Evolutionary conservation across 2,329 filamentous ascomycete genomes (phyloP), one percentile per base, ranked within the genome.

Genomic region (Apiospora phragmitis): DNA sequence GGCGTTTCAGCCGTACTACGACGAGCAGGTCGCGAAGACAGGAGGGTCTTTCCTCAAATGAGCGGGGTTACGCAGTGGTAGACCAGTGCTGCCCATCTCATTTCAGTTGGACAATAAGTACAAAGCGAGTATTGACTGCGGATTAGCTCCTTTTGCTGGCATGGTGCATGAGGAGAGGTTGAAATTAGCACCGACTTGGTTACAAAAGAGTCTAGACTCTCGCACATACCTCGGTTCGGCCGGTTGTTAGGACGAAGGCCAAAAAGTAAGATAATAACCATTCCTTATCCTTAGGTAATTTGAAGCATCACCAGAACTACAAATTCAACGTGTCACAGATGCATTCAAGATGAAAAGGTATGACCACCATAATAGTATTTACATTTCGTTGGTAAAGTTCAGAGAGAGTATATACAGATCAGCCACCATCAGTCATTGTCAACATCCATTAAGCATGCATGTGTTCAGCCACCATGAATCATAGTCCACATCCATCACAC

Each of bases 1-100:
- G 26, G 76, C 75, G 47, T 79, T 69, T 26, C 67, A 71, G 35
- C 70, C 70, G 14, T 71, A 71, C 24, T 71, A 71, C 14, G 70
- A 71, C 14, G 70, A 71, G 47, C 70, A 71, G 65, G 16, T 71
- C 8, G 70, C 70, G 7, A 69, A 70, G 49, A 70, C 65, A 2
- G 65, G 68, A 49, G 70, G 55, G 8, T 14, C 29, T 14, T 62
- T 62, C 18, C 18, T 59, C 9, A 8, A 59, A 1, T 59, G 8
- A 21, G 4, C 2, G 45, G 45, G 11, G 9, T 8, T 45, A n/a
- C n/a, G 43, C 16, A 45, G n/a, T 7, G 43, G 1, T 45, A 21
- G 18, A 4, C 43, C 18, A 21, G 35, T 12, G 38, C 9, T 12
- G 6, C 3, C 38, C 3, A 1, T 9, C 14, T 12, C 38, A 12